Evolutionary conservation across 164 flowering plant genomes (phyloP), one percentile per base, ranked within the genome.

Genomic region (Malania oleifera): DNA sequence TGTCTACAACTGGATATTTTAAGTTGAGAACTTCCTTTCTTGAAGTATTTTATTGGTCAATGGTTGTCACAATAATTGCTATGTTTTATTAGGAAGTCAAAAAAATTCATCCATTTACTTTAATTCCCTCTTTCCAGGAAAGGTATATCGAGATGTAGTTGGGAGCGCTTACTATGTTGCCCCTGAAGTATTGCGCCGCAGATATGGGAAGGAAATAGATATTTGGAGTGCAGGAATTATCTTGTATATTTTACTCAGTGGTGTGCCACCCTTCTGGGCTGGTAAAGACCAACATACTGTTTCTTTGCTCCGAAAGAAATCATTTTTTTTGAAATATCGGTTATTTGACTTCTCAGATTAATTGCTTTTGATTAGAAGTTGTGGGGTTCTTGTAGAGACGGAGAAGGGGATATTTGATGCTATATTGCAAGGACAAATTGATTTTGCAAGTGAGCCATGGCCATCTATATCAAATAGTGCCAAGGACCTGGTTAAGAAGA

Each of bases 81-180:
- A 35, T 24, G 59, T 40, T 39, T 55, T 17, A 25, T 28, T 43
- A 24, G 14, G 10, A 11, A 2, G 17, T 11, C 5, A n/a, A n/a
- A n/a, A n/a, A 43, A 56, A 27, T 26, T 43, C 8, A 0, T 44
- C 6, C 6, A 19, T 5, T n/a, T 26, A 11, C 49, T 40, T n/a
- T 25, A n/a, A 40, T 23, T 28, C 49, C 23, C 59, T 45, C 24
- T 60, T 64, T 41, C 5, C 83, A 92, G 98, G 97, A 45, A 92
- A 76, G 77, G 77, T 82, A 40, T 89, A 87, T 57, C 75, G 82
- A 31, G 96, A 87, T 63, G 75, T 92, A 23, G 96, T 92, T 46
- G 98, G 98, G 57, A 91, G 96, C 73, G 95, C 98, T 27, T 91
- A 88, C 66, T 91, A 91, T 73, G 93, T 92, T 63, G 95, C 98